Evolutionary conservation across 306 rosid species (phyloP).

Genomic region (Lathyrus aphaca): DNA sequence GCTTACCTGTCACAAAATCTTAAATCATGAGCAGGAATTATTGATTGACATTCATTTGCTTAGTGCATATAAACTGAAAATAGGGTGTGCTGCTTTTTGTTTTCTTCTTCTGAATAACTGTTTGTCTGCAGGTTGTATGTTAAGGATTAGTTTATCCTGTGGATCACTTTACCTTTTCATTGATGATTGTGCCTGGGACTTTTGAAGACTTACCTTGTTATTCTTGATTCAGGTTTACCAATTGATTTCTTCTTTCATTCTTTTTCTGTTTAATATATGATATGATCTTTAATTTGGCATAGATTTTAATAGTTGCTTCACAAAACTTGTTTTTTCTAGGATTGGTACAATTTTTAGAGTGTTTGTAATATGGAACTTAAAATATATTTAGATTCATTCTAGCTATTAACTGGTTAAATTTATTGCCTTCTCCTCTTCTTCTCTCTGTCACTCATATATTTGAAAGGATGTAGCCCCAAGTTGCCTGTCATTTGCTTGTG

Average conservation of each 20-base stretch:
- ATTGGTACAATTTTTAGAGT: constrained; percentile 25
- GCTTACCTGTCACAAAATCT: constrained; percentile 14
- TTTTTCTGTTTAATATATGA: constrained; percentile 18
- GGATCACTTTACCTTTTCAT: constrained; percentile 26
- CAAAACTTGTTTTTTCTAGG: background rate
- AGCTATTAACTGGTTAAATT: background rate
- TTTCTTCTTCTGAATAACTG: too few species aligned
- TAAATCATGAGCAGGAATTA: constrained; percentile 5
- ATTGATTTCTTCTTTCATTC: constrained; percentile 39
- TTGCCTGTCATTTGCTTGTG: constrained; percentile 1
- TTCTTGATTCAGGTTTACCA: constrained; percentile 44
- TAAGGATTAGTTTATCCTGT: constrained; percentile 24
- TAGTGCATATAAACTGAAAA: too few species aligned
- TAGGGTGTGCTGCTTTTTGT: too few species aligned
- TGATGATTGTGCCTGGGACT: constrained; percentile 29
- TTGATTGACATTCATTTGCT: too few species aligned
- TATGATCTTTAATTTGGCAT: constrained; percentile 14
- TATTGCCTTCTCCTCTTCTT: background rate
- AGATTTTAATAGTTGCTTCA: constrained; percentile 31
- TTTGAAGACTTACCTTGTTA: constrained; percentile 38
- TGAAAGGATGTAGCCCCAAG: background rate
- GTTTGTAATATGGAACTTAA: constrained; percentile 1
- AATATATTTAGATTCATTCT: background rate
- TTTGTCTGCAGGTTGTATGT: constrained; percentile 1
- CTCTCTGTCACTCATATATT: background rate